Percentiles rank a stretch among this genome's conserved stretches.
Evolutionary conservation across 148 eudicot genomes (phyloP).

Genomic region (Arbutus unedo): DNA sequence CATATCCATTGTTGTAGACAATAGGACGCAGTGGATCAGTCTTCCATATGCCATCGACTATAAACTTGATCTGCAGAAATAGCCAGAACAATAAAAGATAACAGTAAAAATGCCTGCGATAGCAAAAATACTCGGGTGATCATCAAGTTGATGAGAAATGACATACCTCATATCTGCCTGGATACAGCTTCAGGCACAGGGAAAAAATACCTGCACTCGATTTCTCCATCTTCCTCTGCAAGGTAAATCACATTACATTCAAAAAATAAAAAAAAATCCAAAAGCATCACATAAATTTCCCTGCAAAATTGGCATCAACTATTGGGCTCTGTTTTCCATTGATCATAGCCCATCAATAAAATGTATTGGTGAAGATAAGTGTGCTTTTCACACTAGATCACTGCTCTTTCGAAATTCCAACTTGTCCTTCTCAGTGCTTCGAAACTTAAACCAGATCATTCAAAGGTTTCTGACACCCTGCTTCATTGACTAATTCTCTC

Average conservation of each 20-base stretch:
- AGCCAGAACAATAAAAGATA: background rate
- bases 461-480: background rate
- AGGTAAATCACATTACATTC: background rate
- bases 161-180: conserved; percentile 83
- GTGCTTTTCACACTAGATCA: background rate
- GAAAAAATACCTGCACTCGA: conserved; percentile 75
- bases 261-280: background rate
- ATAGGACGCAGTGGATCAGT: conserved; percentile 85
- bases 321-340: no score
- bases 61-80: conserved; percentile 76
- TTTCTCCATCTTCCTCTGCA: conserved; percentile 87
- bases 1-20: conserved; percentile 46
- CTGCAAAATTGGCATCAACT: background rate
- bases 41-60: conserved; percentile 83
- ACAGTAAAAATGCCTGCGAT: background rate
- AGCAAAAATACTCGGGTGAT: background rate
- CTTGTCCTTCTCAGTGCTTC: background rate
- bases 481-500: background rate
- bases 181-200: conserved; percentile 61
- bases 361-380: background rate
- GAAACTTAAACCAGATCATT: conserved; percentile 1
- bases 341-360: background rate
- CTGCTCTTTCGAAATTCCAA: background rate
- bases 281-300: background rate
- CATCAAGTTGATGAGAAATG: background rate